Conservation (phyloP, 805 yeast species). For the Hermanozyma aechmeae region DNA sequence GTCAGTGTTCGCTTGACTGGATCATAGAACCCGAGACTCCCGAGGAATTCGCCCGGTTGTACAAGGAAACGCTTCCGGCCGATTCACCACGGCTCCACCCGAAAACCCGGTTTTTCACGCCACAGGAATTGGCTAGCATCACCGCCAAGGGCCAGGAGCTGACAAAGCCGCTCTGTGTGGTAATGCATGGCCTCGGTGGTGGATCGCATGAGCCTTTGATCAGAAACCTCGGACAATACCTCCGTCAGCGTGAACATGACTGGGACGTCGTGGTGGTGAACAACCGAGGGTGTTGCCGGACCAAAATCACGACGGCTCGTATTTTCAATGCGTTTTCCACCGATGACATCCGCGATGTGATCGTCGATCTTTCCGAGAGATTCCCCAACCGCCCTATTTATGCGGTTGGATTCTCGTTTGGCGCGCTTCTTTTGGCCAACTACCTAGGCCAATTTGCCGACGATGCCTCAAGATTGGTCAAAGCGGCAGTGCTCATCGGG, state of each 20-base stretch:
- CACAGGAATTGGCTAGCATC: constrained; percentile 30
- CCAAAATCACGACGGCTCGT: constrained; percentile 58
- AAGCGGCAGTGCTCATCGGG: constrained; percentile 46
- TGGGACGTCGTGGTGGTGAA: constrained; percentile 67
- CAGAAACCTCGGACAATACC: constrained; percentile 42
- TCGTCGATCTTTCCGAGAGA: constrained; percentile 37
- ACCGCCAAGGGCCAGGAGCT: constrained; percentile 13
- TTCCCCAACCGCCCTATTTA: constrained; percentile 58
- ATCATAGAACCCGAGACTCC: constrained; percentile 31
- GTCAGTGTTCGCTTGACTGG: constrained; percentile 69
- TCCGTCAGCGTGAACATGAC: constrained; percentile 12
- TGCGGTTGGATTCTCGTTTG: constrained; percentile 74
- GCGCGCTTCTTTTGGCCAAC: constrained; percentile 64
- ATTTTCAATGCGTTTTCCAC: constrained; percentile 67
- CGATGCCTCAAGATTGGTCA: constrained; percentile 19
- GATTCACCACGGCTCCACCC: constrained; percentile 34
- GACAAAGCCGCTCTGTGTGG: constrained; percentile 50
- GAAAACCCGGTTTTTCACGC: constrained; percentile 44
- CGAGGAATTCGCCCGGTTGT: constrained; percentile 15
- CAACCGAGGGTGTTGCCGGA: constrained; percentile 68
- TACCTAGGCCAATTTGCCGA: constrained; percentile 45
- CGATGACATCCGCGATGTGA: constrained; percentile 52
- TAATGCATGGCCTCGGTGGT: constrained; percentile 74
- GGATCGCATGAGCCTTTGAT: constrained; percentile 79
- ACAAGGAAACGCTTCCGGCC: constrained; percentile 22